phyloP scores from a whole-genome alignment of 2,329 filamentous ascomycete genomes.

The Penicillium corylophilum region DNA sequence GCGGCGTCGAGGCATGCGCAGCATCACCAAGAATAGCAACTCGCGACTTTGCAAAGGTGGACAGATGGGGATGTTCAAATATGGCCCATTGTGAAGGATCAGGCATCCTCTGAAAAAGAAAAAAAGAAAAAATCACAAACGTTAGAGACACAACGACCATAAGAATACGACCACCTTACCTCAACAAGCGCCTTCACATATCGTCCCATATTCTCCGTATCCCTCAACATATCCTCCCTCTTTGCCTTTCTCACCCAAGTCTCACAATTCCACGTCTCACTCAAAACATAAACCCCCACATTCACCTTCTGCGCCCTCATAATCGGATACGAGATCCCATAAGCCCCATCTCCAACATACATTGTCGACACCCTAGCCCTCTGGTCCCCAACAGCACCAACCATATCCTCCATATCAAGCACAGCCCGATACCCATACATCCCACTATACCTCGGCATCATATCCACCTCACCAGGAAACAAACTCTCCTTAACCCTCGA shows the following conservation, averaged over 20 bases:
- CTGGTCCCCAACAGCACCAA: conserved; percentile 33
- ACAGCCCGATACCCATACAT: conserved; percentile 38
- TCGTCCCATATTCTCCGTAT: conserved; percentile 29
- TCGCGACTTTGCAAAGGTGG: conserved; percentile 30
- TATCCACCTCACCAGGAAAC: conserved; percentile 20
- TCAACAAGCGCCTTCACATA: conserved; percentile 28
- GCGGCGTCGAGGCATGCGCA: conserved; percentile 40
- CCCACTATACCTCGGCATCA: conserved; percentile 31
- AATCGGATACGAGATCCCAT: conserved; percentile 37
- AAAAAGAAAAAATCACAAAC: background rate
- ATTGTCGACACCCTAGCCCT: conserved; percentile 31
- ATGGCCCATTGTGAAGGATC: conserved; percentile 39
- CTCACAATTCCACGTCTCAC: conserved; percentile 30
- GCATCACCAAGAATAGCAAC: conserved; percentile 40
- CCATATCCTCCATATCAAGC: conserved; percentile 35
- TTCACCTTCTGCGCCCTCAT: conserved; percentile 35
- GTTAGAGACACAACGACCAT: background rate
- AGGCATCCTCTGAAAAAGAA: conserved; percentile 25
- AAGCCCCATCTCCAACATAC: conserved; percentile 32
- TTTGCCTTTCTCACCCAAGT: conserved; percentile 31
- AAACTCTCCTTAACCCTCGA: conserved; percentile 31
- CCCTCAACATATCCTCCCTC: conserved; percentile 30
- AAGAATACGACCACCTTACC: conserved; percentile 13
- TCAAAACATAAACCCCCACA: conserved; percentile 30
- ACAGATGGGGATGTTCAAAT: conserved; percentile 34